These are phyloP conservation scores for Teunomyces pallodes DNA, from an alignment of 805 yeast genomes.

Conservation along the genomic window DNA sequence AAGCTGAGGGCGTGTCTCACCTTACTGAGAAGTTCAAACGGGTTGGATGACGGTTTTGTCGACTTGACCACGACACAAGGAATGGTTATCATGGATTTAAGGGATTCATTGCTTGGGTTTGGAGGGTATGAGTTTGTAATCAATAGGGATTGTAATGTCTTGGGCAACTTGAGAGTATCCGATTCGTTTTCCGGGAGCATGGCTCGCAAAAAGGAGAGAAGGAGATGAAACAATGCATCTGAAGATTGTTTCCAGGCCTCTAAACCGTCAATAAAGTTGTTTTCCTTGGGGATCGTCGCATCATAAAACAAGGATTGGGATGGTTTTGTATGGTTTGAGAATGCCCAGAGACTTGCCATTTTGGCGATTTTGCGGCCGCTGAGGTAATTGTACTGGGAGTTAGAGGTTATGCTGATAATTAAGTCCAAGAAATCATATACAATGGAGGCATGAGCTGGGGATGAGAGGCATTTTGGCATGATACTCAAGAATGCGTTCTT, in stretches of 20 bases:
- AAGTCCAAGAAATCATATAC: conserved; percentile 85
- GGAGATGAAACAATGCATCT: conserved; percentile 80
- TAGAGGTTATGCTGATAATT: conserved; percentile 71
- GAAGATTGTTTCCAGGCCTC: conserved; percentile 77
- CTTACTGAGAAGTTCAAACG: conserved; percentile 57
- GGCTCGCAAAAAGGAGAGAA: conserved; percentile 73
- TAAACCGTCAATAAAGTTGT: conserved; percentile 63
- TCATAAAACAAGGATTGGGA: conserved; percentile 34
- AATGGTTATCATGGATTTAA: conserved; percentile 45
- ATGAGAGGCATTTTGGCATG: conserved; percentile 80
- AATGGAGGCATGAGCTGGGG: conserved; percentile 86
- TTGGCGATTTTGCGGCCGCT: conserved; percentile 78
- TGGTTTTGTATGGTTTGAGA: conserved; percentile 42
- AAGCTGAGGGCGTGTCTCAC: conserved; percentile 55
- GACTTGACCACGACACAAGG: conserved; percentile 63
- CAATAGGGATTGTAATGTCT: conserved; percentile 60
- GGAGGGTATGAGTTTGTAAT: conserved; percentile 79
- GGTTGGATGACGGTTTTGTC: conserved; percentile 46
- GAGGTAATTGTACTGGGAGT: conserved; percentile 73
- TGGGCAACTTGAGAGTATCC: conserved; percentile 59
- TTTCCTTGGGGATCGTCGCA: conserved; percentile 33
- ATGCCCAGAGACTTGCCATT: conserved; percentile 89
- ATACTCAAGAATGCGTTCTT: conserved; percentile 71
- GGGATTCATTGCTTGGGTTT: conserved; percentile 31
- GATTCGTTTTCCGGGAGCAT: conserved; percentile 69